Evolutionary conservation across 2,329 filamentous ascomycete genomes (phyloP).

Genomic region (Diaporthe nobilis): DNA sequence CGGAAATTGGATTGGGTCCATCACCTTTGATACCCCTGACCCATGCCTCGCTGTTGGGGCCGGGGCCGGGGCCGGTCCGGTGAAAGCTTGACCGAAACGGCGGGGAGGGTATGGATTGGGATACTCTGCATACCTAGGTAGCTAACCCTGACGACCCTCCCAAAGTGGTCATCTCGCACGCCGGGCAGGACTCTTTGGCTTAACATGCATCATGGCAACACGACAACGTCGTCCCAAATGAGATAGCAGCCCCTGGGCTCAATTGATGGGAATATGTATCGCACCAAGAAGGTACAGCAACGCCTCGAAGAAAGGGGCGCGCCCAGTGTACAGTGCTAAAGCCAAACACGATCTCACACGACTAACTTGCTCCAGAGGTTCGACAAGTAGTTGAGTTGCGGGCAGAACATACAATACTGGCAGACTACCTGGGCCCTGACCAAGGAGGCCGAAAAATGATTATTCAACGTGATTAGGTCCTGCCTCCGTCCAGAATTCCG

Average conservation of each 20-base stretch:
- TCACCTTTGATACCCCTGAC: conserved; percentile 26
- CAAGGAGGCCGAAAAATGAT: neutral
- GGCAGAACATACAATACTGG: neutral
- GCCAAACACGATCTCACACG: neutral
- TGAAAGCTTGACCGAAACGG: conserved; percentile 24
- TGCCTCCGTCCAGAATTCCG: neutral
- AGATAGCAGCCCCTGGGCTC: neutral
- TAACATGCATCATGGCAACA: neutral
- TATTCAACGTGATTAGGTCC: neutral
- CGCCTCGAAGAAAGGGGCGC: neutral
- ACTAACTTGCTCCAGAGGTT: conserved; percentile 10
- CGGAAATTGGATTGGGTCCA: conserved; percentile 38
- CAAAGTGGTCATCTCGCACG: neutral
- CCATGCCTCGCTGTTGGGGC: conserved; percentile 21
- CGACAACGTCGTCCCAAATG: neutral
- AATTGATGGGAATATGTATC: neutral
- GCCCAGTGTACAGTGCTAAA: neutral
- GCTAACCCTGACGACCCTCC: neutral
- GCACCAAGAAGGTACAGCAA: neutral
- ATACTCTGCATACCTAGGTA: neutral
- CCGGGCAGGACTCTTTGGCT: neutral
- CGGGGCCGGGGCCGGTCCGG: conserved; percentile 27
- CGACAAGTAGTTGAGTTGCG: neutral
- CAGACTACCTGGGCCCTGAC: neutral
- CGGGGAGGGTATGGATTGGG: neutral